A percentile compares a stretch with the other conserved stretches of the same genome.
Evolutionary conservation across 257 asterid genomes (phyloP).

Genomic region (Ilex asprella): DNA sequence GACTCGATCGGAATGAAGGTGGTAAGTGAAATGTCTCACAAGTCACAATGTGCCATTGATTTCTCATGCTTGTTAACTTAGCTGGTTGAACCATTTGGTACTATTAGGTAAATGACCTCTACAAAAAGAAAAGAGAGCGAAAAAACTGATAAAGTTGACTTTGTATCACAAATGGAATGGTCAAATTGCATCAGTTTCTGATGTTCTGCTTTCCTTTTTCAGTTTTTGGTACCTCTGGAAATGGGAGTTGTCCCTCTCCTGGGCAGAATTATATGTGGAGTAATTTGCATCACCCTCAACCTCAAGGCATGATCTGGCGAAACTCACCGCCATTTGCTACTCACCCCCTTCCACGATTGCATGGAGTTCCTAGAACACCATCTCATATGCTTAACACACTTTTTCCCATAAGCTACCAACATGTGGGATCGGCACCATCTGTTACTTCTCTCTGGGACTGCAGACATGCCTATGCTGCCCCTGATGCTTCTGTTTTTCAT

Average conservation of each 20-base stretch:
- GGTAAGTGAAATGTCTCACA: slow-evolving; percentile 12
- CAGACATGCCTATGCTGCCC: slow-evolving; percentile 62
- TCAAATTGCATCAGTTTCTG: no score
- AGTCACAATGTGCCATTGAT: neutral
- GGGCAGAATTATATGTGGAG: slow-evolving; percentile 78
- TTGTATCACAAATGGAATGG: neutral
- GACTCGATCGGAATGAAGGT: slow-evolving; percentile 70
- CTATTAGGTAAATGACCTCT: neutral
- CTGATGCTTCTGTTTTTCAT: slow-evolving; percentile 77
- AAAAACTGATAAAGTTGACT: neutral
- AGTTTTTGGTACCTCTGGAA: slow-evolving; percentile 74
- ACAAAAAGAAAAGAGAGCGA: no score
- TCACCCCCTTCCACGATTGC: slow-evolving; percentile 62
- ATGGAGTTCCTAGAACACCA: slow-evolving; percentile 69
- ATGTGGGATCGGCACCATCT: slow-evolving; percentile 95
- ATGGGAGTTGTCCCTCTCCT: slow-evolving; percentile 71
- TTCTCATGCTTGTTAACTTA: neutral
- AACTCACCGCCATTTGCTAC: slow-evolving; percentile 67
- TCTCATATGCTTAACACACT: slow-evolving; percentile 57
- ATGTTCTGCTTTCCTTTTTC: slow-evolving; percentile 18
- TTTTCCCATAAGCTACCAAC: slow-evolving; percentile 63
- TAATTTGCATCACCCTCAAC: slow-evolving; percentile 56
- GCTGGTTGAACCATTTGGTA: neutral
- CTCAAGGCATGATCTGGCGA: slow-evolving; percentile 73
- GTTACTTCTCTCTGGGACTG: slow-evolving; percentile 84